Percentiles rank a stretch among this genome's conserved stretches.
phyloP scores from a whole-genome alignment of 2,329 filamentous ascomycete species.

The Nothophoma quercina region DNA sequence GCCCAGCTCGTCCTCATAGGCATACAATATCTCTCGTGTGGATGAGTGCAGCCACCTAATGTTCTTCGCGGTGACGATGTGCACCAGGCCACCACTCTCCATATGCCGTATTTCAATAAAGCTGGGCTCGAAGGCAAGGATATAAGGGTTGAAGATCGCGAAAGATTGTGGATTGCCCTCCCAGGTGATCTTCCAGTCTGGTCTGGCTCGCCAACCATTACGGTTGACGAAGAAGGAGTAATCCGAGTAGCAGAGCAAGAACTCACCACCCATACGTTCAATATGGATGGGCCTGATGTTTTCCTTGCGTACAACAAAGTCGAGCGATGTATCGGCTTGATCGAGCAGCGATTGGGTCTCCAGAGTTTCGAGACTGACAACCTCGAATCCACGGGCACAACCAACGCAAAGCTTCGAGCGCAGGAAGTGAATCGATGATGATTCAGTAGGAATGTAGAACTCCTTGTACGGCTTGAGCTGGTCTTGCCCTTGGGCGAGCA shows the following conservation, averaged over 20 bases:
- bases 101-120: conserved; percentile 97
- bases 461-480: conserved; percentile 85
- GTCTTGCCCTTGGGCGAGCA: conserved; percentile 93
- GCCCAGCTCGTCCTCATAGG: conserved; percentile 93
- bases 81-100: conserved; percentile 87
- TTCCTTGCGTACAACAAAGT: conserved; percentile 94
- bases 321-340: conserved; percentile 95
- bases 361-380: conserved; percentile 95
- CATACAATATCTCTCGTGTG: conserved; percentile 97
- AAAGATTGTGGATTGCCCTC: conserved; percentile 92
- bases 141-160: conserved; percentile 95
- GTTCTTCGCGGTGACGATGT: conserved; percentile 95
- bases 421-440: conserved; percentile 97
- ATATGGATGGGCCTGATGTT: conserved; percentile 96
- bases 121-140: conserved; percentile 94
- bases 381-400: conserved; percentile 94
- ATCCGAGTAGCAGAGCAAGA: conserved; percentile 96
- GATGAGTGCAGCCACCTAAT: conserved; percentile 98
- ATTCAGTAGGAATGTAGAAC: conserved; percentile 98
- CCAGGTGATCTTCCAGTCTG: conserved; percentile 98
- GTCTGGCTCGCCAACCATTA: conserved; percentile 94
- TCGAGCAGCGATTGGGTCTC: conserved; percentile 97
- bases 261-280: conserved; percentile 95
- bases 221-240: conserved; percentile 99
- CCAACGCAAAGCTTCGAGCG: conserved; percentile 96